Percentiles rank a stretch among this genome's conserved stretches.
Evolutionary conservation across 257 asterid genomes (phyloP).

Genomic region (Rubia yunnanensis): DNA sequence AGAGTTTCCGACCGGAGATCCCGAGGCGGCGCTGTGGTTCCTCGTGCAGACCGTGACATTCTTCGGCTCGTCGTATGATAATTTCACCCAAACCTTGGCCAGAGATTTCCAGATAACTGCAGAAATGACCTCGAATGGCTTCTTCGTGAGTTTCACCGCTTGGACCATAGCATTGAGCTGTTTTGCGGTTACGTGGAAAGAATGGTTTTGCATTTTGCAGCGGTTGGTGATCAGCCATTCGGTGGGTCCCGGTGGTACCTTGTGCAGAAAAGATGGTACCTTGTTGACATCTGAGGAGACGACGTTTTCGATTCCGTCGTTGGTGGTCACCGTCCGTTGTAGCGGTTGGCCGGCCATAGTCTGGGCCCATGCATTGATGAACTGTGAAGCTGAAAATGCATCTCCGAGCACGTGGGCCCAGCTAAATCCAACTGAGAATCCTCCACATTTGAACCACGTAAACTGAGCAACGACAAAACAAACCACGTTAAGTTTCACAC

Average conservation of each 20-base stretch:
- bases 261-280: conserved; percentile 32
- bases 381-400: conserved; percentile 51
- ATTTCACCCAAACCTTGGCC: conserved; percentile 39
- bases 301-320: background rate
- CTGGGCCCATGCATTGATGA: conserved; percentile 46
- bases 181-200: conserved; percentile 32
- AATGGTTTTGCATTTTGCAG: conserved; percentile 32
- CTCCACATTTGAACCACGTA: conserved; percentile 77
- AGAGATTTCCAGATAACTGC: conserved; percentile 55
- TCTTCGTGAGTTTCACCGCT: background rate
- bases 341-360: conserved; percentile 20
- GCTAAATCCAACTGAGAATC: conserved; percentile 56
- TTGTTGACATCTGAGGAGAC: background rate
- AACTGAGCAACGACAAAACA: conserved; percentile 23
- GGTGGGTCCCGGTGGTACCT: conserved; percentile 25
- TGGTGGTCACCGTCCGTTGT: background rate
- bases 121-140: conserved; percentile 42
- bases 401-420: conserved; percentile 82
- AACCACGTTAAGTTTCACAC: too few species aligned
- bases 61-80: conserved; percentile 12
- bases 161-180: conserved; percentile 12
- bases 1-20: conserved; percentile 15
- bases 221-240: conserved; percentile 42
- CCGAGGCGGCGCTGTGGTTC: background rate
- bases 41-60: conserved; percentile 31